Base-by-base conservation (phyloP, 2,329 filamentous ascomycete genomes). In the Aspergillus sp. region DNA sequence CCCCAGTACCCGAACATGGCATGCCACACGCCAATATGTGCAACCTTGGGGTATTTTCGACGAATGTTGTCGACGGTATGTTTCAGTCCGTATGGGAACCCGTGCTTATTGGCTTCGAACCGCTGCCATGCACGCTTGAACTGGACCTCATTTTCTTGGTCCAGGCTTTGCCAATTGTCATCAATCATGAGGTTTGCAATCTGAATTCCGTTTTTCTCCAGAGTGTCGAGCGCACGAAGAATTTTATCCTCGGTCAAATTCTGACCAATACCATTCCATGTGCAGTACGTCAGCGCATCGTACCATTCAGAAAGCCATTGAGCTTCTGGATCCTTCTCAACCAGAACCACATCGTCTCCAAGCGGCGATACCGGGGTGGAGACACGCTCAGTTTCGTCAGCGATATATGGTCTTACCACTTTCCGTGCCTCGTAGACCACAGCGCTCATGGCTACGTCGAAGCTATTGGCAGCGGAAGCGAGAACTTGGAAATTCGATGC, bases 11-110 rank as follows among this genome's bases (percentile, higher is more conserved):
- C 87, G 19, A 83, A 66, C 0, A 97, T 78, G 1, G 93, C 90
- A 73, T 99, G 94, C 94, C 94, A 99, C 1, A 97, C 93, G 10
- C 89, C 90, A 47, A 97, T 82, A 61, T 96, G 88, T 54, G 88
- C 82, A 53, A 97, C 86, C 53, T 85, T 83, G 0, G 85, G 85
- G 62, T 92, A 83, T 14, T 79, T 80, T 16, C 80, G 73, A 19
- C 90, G 84, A 53, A 97, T 89, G 6, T 82, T 80, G 4, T 79
- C 74, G 1, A 95, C 79, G 0, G 87, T 84, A 6, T 84, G 78
- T 65, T 87, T 89, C 8, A 99, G 76, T 0, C 94, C 94, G 2
- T 82, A 76, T 0, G 93, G 92, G 54, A 99, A 99, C 0, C 85
- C 84, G 22, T 81, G 77, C 10, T 83, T 80, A 52, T 95, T 89